Base-by-base conservation (phyloP, 352 stramenopile species). In the Pythium phragmitis region DNA sequence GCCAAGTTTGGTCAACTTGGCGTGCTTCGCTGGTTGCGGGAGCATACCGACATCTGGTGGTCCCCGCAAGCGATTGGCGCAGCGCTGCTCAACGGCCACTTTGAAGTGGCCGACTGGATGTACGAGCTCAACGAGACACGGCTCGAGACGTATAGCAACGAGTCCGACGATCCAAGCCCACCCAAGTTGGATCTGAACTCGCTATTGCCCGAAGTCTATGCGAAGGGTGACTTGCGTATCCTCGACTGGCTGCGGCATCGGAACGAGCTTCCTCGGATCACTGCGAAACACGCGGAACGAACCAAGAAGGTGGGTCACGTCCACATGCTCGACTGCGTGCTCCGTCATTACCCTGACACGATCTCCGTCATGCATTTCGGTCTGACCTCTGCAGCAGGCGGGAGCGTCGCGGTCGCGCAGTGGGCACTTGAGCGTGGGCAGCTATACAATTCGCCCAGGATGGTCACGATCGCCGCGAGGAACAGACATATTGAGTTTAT, bases 401-500 rank as follows among this genome's bases (percentile, higher is more conserved):
- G 57, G 2, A 64, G 47, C 43, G 51, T 64, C n/a, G n/a, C 4
- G 7, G 23, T 30, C 2, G 57, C 57, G 4, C 46, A 64, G 37
- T 64, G 47, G 57, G 46, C 57, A 9, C 36, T 49, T 7, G 7
- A 30, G 2, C 57, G 47, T 19, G n/a, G 17, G 21, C 4, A 7
- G 5, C 19, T 64, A 2, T 5, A 14, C 7, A 33, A 11, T 8
- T 57, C 47, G 16, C 0, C 17, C 13, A 16, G 2, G 3, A 5
- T n/a, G 21, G 26, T 64, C 34, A 28, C 45, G 28, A 17, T 5
- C 1, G 57, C 57, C 13, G 57, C 57, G 5, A 21, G 6, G 11
- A 7, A 42, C 37, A 47, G 57, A 19, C 57, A 64, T 26, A 19
- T 57, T 16, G 57, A 49, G 14, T 64, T 64, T 56, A 36, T 64